These are phyloP conservation scores for Castanospermum australe DNA, from an alignment of 306 rosid genomes.

Conservation along the genomic window DNA sequence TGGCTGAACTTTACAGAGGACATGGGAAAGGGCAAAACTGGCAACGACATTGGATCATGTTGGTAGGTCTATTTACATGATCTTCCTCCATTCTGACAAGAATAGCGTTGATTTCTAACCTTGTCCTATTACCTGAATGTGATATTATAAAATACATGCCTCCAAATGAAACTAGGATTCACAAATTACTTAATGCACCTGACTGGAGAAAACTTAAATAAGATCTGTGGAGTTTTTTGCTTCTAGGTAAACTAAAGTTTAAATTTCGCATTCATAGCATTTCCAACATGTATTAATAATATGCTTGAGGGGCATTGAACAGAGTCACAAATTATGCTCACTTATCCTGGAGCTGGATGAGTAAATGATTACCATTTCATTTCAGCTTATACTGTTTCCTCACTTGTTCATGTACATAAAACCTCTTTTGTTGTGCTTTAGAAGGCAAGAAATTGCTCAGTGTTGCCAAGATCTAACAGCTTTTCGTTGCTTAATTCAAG, in stretches of 20 bases:
- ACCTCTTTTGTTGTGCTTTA: not conserved
- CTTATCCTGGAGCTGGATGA: conserved; percentile 11
- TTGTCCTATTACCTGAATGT: conserved; percentile 16
- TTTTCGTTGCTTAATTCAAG: conserved; percentile 8
- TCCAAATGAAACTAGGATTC: not conserved
- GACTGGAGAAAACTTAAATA: not conserved
- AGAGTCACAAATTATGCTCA: not conserved
- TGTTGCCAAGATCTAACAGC: not conserved
- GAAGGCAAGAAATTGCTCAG: not conserved
- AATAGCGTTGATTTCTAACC: not conserved
- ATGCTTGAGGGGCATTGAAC: not conserved
- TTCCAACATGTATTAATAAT: conserved; percentile 10
- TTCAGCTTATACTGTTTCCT: not conserved
- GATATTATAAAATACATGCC: not conserved
- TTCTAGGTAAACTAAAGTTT: conserved; percentile 3
- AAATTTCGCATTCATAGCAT: conserved; percentile 13
- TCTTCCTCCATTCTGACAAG: conserved; percentile 23
- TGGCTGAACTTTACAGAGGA: conserved; percentile 63
- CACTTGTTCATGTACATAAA: not conserved
- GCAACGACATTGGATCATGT: conserved; percentile 84
- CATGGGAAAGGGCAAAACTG: conserved; percentile 94
- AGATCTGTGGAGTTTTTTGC: not conserved
- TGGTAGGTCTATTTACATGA: conserved; percentile 53
- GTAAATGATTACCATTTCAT: not conserved
- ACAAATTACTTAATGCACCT: not conserved